Evolutionary conservation across 2,329 filamentous ascomycete genomes (phyloP).

Genomic region (Botrytis aclada): DNA sequence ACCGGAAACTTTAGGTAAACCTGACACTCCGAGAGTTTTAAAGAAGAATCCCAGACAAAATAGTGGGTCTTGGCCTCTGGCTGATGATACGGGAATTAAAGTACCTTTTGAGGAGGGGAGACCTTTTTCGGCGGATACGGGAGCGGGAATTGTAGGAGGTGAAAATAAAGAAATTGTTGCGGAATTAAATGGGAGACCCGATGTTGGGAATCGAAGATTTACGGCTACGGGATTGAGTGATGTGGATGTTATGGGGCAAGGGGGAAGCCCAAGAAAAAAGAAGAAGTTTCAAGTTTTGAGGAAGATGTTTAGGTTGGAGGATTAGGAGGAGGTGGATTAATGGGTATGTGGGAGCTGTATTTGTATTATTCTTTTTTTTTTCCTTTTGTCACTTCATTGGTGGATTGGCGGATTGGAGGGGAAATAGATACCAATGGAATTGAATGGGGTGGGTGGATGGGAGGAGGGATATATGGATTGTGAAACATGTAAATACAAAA

Average conservation of each 20-base stretch:
- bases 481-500: background rate
- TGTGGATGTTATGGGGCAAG: conserved; percentile 25
- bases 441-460: background rate
- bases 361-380: background rate
- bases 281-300: conserved; percentile 68
- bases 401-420: background rate
- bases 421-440: background rate
- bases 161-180: conserved; percentile 22
- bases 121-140: conserved; percentile 27
- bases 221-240: conserved; percentile 31
- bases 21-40: conserved; percentile 44
- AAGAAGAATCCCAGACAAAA: conserved; percentile 42
- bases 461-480: background rate
- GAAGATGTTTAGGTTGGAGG: conserved; percentile 60
- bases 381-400: background rate
- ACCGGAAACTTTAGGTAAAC: background rate
- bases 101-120: conserved; percentile 37
- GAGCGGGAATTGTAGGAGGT: conserved; percentile 13
- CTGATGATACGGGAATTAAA: conserved; percentile 21
- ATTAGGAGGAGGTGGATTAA: conserved; percentile 38
- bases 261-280: conserved; percentile 44
- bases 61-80: conserved; percentile 50
- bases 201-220: conserved; percentile 28
- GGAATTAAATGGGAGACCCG: conserved; percentile 23
- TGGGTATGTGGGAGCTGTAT: background rate